phyloP scores from a whole-genome alignment of 202 grass and related monocot species.

The Digitaria exilis region DNA sequence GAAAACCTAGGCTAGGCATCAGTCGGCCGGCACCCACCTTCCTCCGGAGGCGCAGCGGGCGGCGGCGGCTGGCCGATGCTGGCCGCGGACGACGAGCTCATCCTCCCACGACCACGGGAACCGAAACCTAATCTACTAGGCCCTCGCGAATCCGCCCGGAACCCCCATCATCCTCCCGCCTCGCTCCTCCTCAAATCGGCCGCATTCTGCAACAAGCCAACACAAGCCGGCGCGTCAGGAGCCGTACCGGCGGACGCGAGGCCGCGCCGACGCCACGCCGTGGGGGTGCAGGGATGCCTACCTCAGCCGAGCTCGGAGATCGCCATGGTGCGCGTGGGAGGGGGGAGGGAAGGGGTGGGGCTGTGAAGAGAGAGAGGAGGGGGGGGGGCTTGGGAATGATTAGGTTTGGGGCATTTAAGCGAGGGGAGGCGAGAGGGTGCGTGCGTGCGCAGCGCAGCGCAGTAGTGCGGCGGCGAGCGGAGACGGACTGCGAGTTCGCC shows the following conservation, averaged over 20 bases:
- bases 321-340: slow-evolving; percentile 46
- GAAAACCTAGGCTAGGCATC: background rate
- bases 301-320: slow-evolving; percentile 74
- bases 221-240: slow-evolving; percentile 22
- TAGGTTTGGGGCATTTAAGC: slow-evolving; percentile 77
- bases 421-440: slow-evolving; percentile 1
- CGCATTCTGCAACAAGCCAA: slow-evolving; percentile 65
- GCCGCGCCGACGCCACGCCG: slow-evolving; percentile 4
- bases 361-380: background rate
- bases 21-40: slow-evolving; percentile 38
- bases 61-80: slow-evolving; percentile 67
- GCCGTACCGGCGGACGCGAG: background rate
- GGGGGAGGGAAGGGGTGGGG: background rate
- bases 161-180: slow-evolving; percentile 10
- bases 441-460: slow-evolving; percentile 13
- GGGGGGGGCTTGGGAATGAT: slow-evolving; percentile 43
- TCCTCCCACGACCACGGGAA: slow-evolving; percentile 51
- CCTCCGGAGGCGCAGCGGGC: slow-evolving; percentile 63
- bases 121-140: slow-evolving; percentile 34
- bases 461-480: background rate
- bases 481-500: slow-evolving; percentile 43
- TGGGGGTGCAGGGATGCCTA: background rate
- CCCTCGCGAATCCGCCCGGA: slow-evolving; percentile 45
- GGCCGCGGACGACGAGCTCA: slow-evolving; percentile 79
- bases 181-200: slow-evolving; percentile 56